These are phyloP conservation scores for Kregervanrija fluxuum DNA, from an alignment of 805 yeast species.

Conservation along the genomic window DNA sequence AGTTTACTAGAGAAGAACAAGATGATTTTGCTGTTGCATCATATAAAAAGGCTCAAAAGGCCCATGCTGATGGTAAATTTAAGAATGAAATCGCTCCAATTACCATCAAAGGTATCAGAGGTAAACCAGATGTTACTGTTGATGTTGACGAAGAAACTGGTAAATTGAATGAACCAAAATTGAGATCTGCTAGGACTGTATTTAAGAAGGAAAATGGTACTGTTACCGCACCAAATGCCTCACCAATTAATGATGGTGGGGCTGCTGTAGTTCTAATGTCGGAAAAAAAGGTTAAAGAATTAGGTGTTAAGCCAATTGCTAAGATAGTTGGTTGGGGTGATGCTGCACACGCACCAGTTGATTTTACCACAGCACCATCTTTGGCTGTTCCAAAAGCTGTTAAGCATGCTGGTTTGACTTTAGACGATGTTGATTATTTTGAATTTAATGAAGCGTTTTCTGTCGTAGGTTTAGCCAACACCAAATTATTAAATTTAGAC, in stretches of 20 bases:
- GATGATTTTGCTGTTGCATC: conserved; percentile 82
- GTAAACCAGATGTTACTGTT: conserved; percentile 74
- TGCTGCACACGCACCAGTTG: conserved; percentile 91
- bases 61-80: conserved; percentile 78
- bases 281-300: conserved; percentile 76
- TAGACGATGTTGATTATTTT: conserved; percentile 73
- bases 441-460: conserved; percentile 98
- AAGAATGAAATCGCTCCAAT: conserved; percentile 77
- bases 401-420: conserved; percentile 66
- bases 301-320: conserved; percentile 84
- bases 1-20: conserved; percentile 74
- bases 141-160: conserved; percentile 76
- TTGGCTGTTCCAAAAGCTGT: conserved; percentile 94
- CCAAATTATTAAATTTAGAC: conserved; percentile 59
- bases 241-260: conserved; percentile 96
- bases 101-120: conserved; percentile 83
- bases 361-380: conserved; percentile 94
- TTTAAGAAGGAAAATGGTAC: conserved; percentile 93
- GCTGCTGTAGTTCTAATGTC: conserved; percentile 90
- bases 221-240: conserved; percentile 95
- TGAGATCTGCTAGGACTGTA: conserved; percentile 84
- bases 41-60: conserved; percentile 79
- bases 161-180: conserved; percentile 70
- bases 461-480: conserved; percentile 90
- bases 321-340: conserved; percentile 94